Conservation (phyloP, 495 filamentous ascomycete genomes). For the Penicillium macrosclerotiorum region DNA sequence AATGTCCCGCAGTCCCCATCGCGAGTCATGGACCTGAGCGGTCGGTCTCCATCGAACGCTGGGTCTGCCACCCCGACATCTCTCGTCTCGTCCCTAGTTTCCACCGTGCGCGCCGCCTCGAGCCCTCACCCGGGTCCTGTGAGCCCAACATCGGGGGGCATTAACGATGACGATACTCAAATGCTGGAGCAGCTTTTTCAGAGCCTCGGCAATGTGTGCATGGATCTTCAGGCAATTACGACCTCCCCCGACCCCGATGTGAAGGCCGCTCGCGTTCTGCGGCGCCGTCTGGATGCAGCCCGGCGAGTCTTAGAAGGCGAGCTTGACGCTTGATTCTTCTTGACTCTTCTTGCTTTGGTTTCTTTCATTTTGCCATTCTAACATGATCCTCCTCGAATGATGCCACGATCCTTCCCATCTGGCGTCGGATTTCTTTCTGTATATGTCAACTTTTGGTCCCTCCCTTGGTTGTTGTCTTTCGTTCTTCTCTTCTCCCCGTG, state of each 20-base stretch:
- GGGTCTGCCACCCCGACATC: constrained; percentile 38
- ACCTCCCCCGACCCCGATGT: constrained; percentile 45
- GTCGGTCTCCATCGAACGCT: constrained; percentile 27
- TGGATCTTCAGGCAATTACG: constrained; percentile 61
- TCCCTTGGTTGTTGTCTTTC: constrained; percentile 12
- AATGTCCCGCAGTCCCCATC: constrained; percentile 1
- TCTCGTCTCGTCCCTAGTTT: constrained; percentile 38
- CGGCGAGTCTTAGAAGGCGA: constrained; percentile 68
- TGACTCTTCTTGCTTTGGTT: constrained; percentile 4
- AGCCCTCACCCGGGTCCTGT: constrained; percentile 31
- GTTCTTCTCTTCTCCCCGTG: constrained; percentile 16
- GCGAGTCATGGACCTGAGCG: constrained; percentile 3
- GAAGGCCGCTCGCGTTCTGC: constrained; percentile 59
- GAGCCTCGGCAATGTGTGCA: constrained; percentile 68
- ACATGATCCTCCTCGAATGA: too few relatives aligned
- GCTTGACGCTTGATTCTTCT: constrained; percentile 35
- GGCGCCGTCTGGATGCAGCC: constrained; percentile 71
- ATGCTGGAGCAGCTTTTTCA: constrained; percentile 73
- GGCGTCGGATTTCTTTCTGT: constrained; percentile 16
- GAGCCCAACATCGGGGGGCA: constrained; percentile 35
- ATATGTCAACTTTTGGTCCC: constrained; percentile 11
- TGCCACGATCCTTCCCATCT: too few relatives aligned
- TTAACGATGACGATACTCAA: constrained; percentile 67
- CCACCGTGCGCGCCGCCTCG: constrained; percentile 40
- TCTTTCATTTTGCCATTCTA: too few relatives aligned